phyloP scores from a whole-genome alignment of 2,329 filamentous ascomycete species.

The Bipolaris victoriae region DNA sequence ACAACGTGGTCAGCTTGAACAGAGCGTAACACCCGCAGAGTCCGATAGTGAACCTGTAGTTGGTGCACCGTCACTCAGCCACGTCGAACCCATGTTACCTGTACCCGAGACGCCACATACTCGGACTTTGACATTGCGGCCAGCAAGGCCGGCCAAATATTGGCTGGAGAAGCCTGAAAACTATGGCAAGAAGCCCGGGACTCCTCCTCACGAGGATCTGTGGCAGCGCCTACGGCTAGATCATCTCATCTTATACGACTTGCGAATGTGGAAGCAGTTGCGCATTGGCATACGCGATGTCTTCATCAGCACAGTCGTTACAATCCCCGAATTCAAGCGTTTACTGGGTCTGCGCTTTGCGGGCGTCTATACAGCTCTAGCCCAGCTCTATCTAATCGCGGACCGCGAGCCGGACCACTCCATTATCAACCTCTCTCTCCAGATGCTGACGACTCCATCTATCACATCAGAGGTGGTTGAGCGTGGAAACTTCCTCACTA shows the following conservation, averaged over 20 bases:
- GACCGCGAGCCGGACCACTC: conserved; percentile 97
- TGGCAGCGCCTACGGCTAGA: conserved; percentile 89
- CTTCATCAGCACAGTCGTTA: conserved; percentile 95
- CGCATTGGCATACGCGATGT: conserved; percentile 88
- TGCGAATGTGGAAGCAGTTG: conserved; percentile 95
- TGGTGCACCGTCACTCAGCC: conserved; percentile 65
- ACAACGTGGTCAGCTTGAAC: conserved; percentile 57
- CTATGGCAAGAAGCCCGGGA: conserved; percentile 67
- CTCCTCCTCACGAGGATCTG: conserved; percentile 81
- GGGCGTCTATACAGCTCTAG: conserved; percentile 89
- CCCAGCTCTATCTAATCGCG: conserved; percentile 93
- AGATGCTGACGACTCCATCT: conserved; percentile 95
- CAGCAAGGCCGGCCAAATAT: conserved; percentile 74
- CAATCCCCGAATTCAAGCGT: conserved; percentile 94
- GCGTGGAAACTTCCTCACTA: conserved; percentile 93
- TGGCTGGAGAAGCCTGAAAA: conserved; percentile 82
- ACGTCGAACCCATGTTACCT: conserved; percentile 69
- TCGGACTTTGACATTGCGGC: conserved; percentile 53
- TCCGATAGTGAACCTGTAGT: conserved; percentile 72
- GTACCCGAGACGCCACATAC: conserved; percentile 79
- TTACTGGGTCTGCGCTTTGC: conserved; percentile 92
- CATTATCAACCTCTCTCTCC: conserved; percentile 95
- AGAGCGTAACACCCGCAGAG: conserved; percentile 72
- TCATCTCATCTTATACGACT: conserved; percentile 91
- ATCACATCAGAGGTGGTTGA: conserved; percentile 97